Evolutionary conservation across 805 yeast genomes (phyloP), one percentile per base, ranked within the genome.

Genomic region (Nakazawaea wickerhamii): DNA sequence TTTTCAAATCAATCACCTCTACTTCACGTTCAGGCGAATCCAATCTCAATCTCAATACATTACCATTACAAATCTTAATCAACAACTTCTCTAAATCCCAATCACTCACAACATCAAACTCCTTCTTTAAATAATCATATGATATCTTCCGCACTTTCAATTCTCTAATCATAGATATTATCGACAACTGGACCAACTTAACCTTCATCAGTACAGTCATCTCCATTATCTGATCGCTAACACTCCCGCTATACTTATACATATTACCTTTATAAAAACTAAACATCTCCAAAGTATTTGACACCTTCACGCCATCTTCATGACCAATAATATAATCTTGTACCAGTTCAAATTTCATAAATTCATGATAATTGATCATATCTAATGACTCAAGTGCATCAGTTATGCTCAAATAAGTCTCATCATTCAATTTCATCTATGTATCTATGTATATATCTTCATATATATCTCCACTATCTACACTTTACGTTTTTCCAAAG

Each of bases 271-370:
- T 11, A 18, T 43, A 38, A 50, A 54, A 60, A 2, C 60, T 47
- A 45, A 41, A 59, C 13, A 60, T 31, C 48, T 59, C 63, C 13
- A 57, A 36, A 10, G 55, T 38, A 20, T 35, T 32, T 14, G 30
- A 30, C 20, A 44, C 14, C 19, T 26, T 33, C 10, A 18, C n/a
- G 18, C 26, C n/a, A 13, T 36, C 36, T 19, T 36, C n/a, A n/a
- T n/a, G n/a, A n/a, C n/a, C n/a, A n/a, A n/a, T n/a, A n/a, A n/a
- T n/a, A n/a, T n/a, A n/a, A n/a, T n/a, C n/a, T n/a, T n/a, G n/a
- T n/a, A n/a, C n/a, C n/a, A n/a, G n/a, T n/a, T n/a, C 34, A 4
- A 18, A 14, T 28, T 27, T 33, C 23, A 48, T 17, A 31, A n/a
- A 18, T 11, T 30, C 13, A 19, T 31, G 32, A 14, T 31, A 38